These are phyloP conservation scores for Parasitella parasitica DNA, from an alignment of 371 early-diverging fungal genomes.

Conservation along the genomic window DNA sequence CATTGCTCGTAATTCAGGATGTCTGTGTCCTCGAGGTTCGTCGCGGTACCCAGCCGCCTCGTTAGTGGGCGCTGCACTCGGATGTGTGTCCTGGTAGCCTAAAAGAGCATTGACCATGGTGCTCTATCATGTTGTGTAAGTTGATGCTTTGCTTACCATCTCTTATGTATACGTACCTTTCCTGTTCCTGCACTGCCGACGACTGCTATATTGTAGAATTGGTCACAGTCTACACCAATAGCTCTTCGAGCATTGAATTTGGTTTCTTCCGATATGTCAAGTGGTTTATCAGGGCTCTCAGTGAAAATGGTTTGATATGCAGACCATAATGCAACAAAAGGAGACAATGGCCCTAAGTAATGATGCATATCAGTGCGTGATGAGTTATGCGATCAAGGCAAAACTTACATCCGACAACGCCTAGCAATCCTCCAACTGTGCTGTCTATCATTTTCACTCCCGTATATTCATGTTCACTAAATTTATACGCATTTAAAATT, in stretches of 20 bases:
- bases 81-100: constrained; percentile 39
- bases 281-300: constrained; percentile 31
- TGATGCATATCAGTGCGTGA: not conserved
- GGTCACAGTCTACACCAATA: constrained; percentile 43
- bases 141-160: not conserved
- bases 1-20: constrained; percentile 43
- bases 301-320: constrained; percentile 39
- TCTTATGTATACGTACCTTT: constrained; percentile 36
- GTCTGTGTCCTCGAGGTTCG: constrained; percentile 41
- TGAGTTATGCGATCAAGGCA: not conserved
- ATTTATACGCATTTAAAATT: constrained; percentile 45
- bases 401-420: constrained; percentile 47
- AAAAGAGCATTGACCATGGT: constrained; percentile 48
- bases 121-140: constrained; percentile 20
- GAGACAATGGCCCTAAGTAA: constrained; percentile 42
- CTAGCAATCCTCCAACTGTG: constrained; percentile 44
- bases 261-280: constrained; percentile 29
- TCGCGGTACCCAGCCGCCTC: constrained; percentile 12
- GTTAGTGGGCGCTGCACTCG: constrained; percentile 37
- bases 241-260: constrained; percentile 28
- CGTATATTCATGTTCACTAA: constrained; percentile 40
- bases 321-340: constrained; percentile 47
- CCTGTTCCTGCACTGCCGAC: constrained; percentile 50
- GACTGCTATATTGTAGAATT: constrained; percentile 49
- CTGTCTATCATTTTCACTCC: constrained; percentile 46